Conservation (phyloP, 352 stramenopile species). For the Albugo candida region DNA sequence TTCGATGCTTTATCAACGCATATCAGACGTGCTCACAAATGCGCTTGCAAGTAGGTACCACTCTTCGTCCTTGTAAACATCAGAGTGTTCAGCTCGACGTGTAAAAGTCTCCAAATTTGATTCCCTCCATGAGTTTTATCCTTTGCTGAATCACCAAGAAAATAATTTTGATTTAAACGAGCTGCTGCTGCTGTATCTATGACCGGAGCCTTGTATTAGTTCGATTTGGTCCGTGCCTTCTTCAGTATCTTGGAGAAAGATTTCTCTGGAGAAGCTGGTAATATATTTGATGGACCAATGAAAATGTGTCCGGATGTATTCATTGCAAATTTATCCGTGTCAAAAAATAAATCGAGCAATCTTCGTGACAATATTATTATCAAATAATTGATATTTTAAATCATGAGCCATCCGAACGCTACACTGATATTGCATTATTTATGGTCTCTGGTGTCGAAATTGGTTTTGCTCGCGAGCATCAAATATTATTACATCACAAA, state of each 20-base stretch:
- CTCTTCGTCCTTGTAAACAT: conserved; percentile 64
- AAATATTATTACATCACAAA: conserved; percentile 72
- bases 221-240: conserved; percentile 65
- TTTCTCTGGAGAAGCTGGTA: conserved; percentile 59
- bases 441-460: conserved; percentile 66
- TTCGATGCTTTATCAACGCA: conserved; percentile 52
- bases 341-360: conserved; percentile 56
- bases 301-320: conserved; percentile 70
- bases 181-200: conserved; percentile 63
- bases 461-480: conserved; percentile 74
- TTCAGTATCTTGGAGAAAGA: conserved; percentile 64
- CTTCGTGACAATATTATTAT: conserved; percentile 71
- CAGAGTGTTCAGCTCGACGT: conserved; percentile 53
- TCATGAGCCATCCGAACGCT: conserved; percentile 69
- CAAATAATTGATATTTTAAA: conserved; percentile 70
- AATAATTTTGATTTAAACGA: conserved; percentile 65
- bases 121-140: conserved; percentile 56
- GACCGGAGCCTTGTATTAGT: conserved; percentile 74
- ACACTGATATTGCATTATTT: conserved; percentile 74
- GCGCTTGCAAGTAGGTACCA: conserved; percentile 49
- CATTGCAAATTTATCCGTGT: conserved; percentile 68
- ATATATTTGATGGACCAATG: conserved; percentile 65
- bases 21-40: conserved; percentile 67
- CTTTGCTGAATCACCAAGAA: conserved; percentile 64
- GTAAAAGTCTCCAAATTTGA: conserved; percentile 54